phyloP scores from a whole-genome alignment of 306 rosid genomes.

The Sicyos edulis region DNA sequence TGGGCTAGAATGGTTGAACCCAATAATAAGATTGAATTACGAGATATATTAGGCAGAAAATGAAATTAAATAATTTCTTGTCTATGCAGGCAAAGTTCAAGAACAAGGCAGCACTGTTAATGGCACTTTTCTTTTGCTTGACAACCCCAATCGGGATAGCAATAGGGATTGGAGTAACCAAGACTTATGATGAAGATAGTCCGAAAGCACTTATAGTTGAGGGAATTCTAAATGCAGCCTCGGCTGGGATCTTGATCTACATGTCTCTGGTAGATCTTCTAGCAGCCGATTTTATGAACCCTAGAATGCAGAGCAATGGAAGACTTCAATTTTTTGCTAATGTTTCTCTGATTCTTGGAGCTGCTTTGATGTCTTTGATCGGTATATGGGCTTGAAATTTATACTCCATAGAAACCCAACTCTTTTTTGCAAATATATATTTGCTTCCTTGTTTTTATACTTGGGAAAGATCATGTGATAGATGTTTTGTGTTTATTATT shows the following conservation, averaged over 20 bases:
- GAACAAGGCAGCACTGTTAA: slow-evolving; percentile 36
- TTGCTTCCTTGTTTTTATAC: too few species aligned
- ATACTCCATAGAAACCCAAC: too few species aligned
- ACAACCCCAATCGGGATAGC: slow-evolving; percentile 69
- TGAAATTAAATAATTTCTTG: not conserved
- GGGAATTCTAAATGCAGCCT: slow-evolving; percentile 53
- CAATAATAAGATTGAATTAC: too few species aligned
- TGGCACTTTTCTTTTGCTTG: slow-evolving; percentile 57
- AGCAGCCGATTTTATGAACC: slow-evolving; percentile 71
- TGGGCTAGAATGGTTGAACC: too few species aligned
- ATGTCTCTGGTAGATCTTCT: slow-evolving; percentile 69
- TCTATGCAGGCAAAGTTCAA: slow-evolving; percentile 46
- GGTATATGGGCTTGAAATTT: slow-evolving; percentile 55
- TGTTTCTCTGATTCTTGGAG: slow-evolving; percentile 55
- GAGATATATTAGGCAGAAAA: too few species aligned
- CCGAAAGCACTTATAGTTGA: slow-evolving; percentile 50
- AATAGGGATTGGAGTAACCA: slow-evolving; percentile 50
- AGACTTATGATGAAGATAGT: slow-evolving; percentile 37
- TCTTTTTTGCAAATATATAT: too few species aligned
- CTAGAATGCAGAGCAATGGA: slow-evolving; percentile 41
- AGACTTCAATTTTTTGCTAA: slow-evolving; percentile 47
- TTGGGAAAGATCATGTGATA: too few species aligned
- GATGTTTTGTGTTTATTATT: too few species aligned
- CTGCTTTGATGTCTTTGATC: slow-evolving; percentile 57
- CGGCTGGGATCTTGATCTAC: slow-evolving; percentile 68